Conservation (phyloP, 2,329 filamentous ascomycete genomes). For the Ceratocystis alfenasii region DNA sequence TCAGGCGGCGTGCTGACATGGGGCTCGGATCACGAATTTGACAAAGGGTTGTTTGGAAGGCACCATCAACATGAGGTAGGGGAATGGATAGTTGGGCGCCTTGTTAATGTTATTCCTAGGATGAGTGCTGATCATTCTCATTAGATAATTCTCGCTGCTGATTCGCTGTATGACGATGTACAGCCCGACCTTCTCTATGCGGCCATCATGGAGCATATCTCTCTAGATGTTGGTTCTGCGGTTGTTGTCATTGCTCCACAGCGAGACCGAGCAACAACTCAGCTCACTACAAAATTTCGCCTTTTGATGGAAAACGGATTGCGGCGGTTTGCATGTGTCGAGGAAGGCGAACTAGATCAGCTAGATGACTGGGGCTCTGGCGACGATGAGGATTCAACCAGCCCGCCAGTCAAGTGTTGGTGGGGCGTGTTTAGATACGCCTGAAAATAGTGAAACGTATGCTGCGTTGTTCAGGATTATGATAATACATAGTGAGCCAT, state of each 20-base stretch:
- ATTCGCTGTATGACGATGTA: conserved; percentile 74
- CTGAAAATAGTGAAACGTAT: not conserved
- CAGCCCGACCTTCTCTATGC: conserved; percentile 65
- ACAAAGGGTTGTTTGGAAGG: conserved; percentile 35
- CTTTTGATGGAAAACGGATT: conserved; percentile 44
- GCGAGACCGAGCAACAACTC: conserved; percentile 53
- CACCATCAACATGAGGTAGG: conserved; percentile 42
- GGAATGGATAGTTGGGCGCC: not conserved
- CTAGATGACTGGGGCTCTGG: conserved; percentile 61
- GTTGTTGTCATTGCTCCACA: conserved; percentile 72
- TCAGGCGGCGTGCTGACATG: conserved; percentile 62
- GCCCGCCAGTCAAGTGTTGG: conserved; percentile 50
- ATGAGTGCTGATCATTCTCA: not conserved
- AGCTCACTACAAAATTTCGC: conserved; percentile 52
- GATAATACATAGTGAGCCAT: too few species aligned
- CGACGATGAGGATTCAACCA: conserved; percentile 28
- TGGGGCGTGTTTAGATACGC: conserved; percentile 46
- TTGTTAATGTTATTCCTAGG: not conserved
- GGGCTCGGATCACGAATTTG: conserved; percentile 41
- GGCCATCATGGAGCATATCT: conserved; percentile 58
- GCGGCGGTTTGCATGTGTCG: conserved; percentile 38
- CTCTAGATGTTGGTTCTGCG: conserved; percentile 42
- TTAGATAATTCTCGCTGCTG: conserved; percentile 68
- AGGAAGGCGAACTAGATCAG: conserved; percentile 52
- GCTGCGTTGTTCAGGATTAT: not conserved